Evolutionary conservation across 1,284 basidiomycete genomes (phyloP).

Genomic region (Ganoderma leucocontextum): DNA sequence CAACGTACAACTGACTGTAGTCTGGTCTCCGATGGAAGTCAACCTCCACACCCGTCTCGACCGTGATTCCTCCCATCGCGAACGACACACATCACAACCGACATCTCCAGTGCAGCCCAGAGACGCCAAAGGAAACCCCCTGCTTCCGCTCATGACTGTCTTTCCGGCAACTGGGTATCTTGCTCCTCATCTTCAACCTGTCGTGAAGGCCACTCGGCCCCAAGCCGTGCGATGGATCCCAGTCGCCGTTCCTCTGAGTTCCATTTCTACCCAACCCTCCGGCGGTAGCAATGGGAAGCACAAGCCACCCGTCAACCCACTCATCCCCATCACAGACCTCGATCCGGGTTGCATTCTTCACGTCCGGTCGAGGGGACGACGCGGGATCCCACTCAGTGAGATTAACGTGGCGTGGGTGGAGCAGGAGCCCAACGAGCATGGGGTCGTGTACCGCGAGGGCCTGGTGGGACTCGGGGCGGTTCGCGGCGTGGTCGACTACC

Average conservation of each 20-base stretch:
- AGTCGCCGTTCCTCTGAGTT: background rate
- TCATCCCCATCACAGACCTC: background rate
- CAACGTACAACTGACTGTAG: background rate
- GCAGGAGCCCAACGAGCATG: background rate
- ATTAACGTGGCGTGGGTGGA: background rate
- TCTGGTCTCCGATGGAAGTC: background rate
- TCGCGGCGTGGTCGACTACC: background rate
- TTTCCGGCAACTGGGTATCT: background rate
- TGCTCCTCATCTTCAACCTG: background rate
- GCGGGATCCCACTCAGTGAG: slow-evolving; percentile 1
- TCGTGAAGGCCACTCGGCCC: background rate
- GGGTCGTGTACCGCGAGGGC: background rate
- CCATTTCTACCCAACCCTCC: background rate
- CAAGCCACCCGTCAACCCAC: background rate
- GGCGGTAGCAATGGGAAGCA: background rate
- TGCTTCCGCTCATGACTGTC: background rate
- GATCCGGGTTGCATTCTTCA: background rate
- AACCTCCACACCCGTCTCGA: background rate
- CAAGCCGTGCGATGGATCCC: background rate
- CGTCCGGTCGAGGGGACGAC: background rate
- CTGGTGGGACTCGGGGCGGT: background rate
- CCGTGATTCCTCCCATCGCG: background rate
- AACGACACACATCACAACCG: background rate
- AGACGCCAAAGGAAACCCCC: background rate
- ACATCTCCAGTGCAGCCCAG: background rate